phyloP scores from a whole-genome alignment of 108 stramenopile species.

The Nitzschia inconspicua region DNA sequence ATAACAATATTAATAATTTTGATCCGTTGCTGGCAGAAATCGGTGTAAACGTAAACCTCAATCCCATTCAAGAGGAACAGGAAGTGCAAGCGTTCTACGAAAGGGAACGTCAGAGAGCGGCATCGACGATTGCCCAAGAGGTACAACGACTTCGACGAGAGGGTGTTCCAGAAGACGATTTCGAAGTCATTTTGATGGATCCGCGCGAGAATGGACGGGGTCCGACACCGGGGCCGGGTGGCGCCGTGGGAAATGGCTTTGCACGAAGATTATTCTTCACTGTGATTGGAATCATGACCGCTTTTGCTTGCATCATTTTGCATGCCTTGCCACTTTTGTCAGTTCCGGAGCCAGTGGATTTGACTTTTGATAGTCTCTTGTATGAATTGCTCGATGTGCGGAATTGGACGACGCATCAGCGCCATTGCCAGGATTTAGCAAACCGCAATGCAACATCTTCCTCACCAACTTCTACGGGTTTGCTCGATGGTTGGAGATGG shows the following conservation, averaged over 20 bases:
- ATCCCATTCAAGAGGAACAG: slow-evolving; percentile 3
- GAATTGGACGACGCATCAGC: slow-evolving; percentile 12
- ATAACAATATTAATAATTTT: background rate
- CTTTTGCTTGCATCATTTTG: slow-evolving; percentile 38
- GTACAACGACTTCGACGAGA: background rate
- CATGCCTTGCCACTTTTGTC: slow-evolving; percentile 29
- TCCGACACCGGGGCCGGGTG: background rate
- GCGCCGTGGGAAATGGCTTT: slow-evolving; percentile 20
- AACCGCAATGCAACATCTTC: background rate
- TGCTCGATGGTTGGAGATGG: background rate
- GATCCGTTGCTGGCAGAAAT: slow-evolving; percentile 1
- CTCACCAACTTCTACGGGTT: background rate
- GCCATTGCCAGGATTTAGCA: slow-evolving; percentile 13
- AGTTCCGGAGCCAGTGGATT: slow-evolving; percentile 8
- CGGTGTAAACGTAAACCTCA: slow-evolving; percentile 5
- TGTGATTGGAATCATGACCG: slow-evolving; percentile 29
- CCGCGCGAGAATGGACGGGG: background rate
- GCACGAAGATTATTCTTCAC: slow-evolving; percentile 45
- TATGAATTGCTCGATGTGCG: slow-evolving; percentile 23
- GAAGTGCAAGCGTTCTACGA: slow-evolving; percentile 14
- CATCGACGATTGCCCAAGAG: background rate
- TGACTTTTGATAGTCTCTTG: slow-evolving; percentile 21
- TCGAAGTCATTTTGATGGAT: slow-evolving; percentile 21
- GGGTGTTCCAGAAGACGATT: slow-evolving; percentile 26
- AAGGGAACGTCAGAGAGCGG: slow-evolving; percentile 17